phyloP scores from a whole-genome alignment of 495 filamentous ascomycete genomes.

The Staphylotrichum tortipilum region DNA sequence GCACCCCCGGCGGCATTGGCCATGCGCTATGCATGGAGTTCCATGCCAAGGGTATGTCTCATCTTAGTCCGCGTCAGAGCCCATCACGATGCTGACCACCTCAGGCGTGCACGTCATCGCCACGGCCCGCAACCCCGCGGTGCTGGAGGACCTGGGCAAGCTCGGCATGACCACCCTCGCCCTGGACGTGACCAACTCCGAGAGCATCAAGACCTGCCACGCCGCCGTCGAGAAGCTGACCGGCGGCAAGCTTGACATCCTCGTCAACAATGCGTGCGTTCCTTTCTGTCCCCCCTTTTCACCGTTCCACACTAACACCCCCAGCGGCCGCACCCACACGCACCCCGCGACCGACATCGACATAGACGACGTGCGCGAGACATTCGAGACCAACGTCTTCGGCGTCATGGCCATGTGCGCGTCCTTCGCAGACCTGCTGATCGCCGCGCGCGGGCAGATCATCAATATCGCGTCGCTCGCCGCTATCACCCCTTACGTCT shows the following conservation, averaged over 20 bases:
- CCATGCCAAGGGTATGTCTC: constrained; percentile 33
- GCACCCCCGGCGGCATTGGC: constrained; percentile 47
- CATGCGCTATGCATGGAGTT: constrained; percentile 43
- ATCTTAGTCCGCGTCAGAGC: background rate
- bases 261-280: constrained; percentile 59
- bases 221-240: constrained; percentile 42
- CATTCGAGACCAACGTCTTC: constrained; percentile 59
- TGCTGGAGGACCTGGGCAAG: constrained; percentile 35
- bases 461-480: constrained; percentile 48
- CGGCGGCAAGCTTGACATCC: constrained; percentile 50
- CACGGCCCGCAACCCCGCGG: constrained; percentile 41
- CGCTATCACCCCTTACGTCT: constrained; percentile 38
- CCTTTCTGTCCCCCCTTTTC: background rate
- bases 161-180: constrained; percentile 40
- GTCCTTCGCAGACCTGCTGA: constrained; percentile 45
- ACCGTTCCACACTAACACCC: background rate
- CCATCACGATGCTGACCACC: background rate
- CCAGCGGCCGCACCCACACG: constrained; percentile 42
- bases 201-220: constrained; percentile 43
- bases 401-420: constrained; percentile 47
- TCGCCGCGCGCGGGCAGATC: constrained; percentile 44
- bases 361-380: constrained; percentile 40
- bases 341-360: constrained; percentile 46
- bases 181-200: constrained; percentile 42
- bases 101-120: constrained; percentile 47